Conservation (phyloP, 2,329 filamentous ascomycete genomes). For the Aureobasidium pullulans region DNA sequence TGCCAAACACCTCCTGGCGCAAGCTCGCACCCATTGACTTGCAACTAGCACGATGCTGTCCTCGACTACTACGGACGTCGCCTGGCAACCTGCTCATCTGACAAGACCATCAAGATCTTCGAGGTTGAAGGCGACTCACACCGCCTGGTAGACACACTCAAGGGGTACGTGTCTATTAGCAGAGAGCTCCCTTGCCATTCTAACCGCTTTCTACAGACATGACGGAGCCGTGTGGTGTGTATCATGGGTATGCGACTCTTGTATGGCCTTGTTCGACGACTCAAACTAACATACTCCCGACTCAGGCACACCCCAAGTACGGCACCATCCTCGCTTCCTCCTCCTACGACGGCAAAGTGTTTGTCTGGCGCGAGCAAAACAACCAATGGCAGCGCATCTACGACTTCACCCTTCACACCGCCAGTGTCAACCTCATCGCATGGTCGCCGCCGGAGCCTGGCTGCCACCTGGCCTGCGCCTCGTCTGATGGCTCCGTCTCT, state of each 20-base stretch:
- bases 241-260: conserved; percentile 58
- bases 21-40: not conserved
- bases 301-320: conserved; percentile 84
- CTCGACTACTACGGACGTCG: conserved; percentile 97
- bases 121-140: conserved; percentile 93
- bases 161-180: conserved; percentile 57
- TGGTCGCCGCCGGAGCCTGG: conserved; percentile 97
- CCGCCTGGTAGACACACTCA: conserved; percentile 82
- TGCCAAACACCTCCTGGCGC: conserved; percentile 11
- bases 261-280: not conserved
- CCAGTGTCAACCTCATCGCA: conserved; percentile 90
- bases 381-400: conserved; percentile 66
- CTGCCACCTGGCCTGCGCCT: conserved; percentile 89
- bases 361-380: conserved; percentile 90
- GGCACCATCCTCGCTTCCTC: conserved; percentile 95
- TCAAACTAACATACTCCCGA: conserved; percentile 4
- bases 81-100: conserved; percentile 93
- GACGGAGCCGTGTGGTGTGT: conserved; percentile 98
- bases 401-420: conserved; percentile 88
- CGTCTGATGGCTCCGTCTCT: conserved; percentile 84
- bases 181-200: not conserved
- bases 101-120: conserved; percentile 99
- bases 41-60: conserved; percentile 81
- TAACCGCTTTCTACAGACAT: conserved; percentile 52
- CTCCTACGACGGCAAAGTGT: conserved; percentile 94